phyloP scores from a whole-genome alignment of 352 stramenopile species.

The Phytophthora rubi region DNA sequence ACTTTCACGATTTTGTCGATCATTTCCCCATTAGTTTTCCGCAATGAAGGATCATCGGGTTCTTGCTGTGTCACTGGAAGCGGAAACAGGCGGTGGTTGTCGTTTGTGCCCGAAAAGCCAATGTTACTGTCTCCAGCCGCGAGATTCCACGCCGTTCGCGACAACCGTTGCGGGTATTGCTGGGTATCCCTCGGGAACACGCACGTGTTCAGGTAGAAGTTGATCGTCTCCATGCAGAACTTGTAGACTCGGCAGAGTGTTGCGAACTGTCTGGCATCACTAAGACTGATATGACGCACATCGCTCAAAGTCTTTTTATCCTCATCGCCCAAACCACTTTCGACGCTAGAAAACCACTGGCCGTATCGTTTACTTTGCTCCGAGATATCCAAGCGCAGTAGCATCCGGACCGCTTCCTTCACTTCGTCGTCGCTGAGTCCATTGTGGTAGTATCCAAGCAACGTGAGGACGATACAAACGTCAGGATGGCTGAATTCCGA shows the following conservation, averaged over 20 bases:
- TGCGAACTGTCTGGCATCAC: constrained; percentile 68
- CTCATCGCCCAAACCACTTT: constrained; percentile 15
- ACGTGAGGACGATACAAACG: constrained; percentile 79
- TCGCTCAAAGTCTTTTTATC: constrained; percentile 45
- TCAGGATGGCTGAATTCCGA: constrained; percentile 92
- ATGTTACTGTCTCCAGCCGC: constrained; percentile 62
- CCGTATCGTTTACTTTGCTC: constrained; percentile 71
- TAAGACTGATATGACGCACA: constrained; percentile 75
- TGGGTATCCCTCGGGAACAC: constrained; percentile 87
- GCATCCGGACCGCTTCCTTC: constrained; percentile 45
- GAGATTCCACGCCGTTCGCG: constrained; percentile 85
- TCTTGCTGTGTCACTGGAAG: constrained; percentile 70
- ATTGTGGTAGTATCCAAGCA: constrained; percentile 87
- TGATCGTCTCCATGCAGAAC: constrained; percentile 75
- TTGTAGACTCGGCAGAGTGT: constrained; percentile 56
- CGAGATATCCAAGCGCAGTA: constrained; percentile 73
- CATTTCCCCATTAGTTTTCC: constrained; percentile 89
- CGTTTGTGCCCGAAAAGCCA: constrained; percentile 92
- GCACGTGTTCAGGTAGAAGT: constrained; percentile 85
- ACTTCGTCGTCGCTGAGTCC: constrained; percentile 67
- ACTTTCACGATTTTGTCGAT: constrained; percentile 67
- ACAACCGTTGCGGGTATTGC: constrained; percentile 76
- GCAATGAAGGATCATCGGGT: constrained; percentile 53
- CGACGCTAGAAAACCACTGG: constrained; percentile 65
- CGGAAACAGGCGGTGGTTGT: constrained; percentile 85